Evolutionary conservation across 2,329 filamentous ascomycete species (phyloP).

Genomic region (Phaeosphaeriaceae sp.): DNA sequence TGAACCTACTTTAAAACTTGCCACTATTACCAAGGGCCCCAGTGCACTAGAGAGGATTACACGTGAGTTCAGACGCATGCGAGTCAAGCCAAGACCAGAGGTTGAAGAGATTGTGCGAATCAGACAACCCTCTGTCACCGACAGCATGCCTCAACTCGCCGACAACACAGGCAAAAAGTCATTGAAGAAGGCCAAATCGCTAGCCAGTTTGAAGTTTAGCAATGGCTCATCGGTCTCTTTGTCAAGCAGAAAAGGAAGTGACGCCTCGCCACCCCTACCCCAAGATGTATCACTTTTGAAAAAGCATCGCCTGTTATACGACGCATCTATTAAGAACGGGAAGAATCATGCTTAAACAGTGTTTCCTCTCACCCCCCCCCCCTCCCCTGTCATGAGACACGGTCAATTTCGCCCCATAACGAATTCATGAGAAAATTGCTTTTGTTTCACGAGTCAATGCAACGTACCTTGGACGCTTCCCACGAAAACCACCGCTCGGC

Average conservation of each 20-base stretch:
- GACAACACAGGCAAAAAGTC: constrained; percentile 40
- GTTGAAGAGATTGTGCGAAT: constrained; percentile 55
- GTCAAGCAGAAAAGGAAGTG: constrained; percentile 42
- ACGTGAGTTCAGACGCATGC: constrained; percentile 65
- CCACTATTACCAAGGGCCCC: constrained; percentile 35
- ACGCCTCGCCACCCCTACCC: constrained; percentile 34
- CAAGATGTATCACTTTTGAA: constrained; percentile 48
- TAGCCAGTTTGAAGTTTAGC: constrained; percentile 38
- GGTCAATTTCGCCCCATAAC: constrained; percentile 18
- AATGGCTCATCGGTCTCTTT: constrained; percentile 42
- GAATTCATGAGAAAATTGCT: constrained; percentile 23
- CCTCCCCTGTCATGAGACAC: no score
- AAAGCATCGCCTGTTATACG: constrained; percentile 44
- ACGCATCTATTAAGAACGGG: constrained; percentile 29
- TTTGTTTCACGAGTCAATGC: constrained; percentile 21
- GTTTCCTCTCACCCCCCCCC: not conserved
- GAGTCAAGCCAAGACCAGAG: constrained; percentile 58
- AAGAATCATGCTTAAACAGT: constrained; percentile 8
- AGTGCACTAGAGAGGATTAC: constrained; percentile 66
- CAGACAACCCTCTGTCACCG: constrained; percentile 28
- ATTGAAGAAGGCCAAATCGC: constrained; percentile 46
- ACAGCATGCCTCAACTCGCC: constrained; percentile 19
- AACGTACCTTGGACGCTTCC: constrained; percentile 12
- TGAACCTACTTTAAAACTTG: constrained; percentile 23
- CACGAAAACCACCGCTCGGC: constrained; percentile 2